Evolutionary conservation across 148 eudicot genomes (phyloP).

Genomic region (Salicornia ramosissima): DNA sequence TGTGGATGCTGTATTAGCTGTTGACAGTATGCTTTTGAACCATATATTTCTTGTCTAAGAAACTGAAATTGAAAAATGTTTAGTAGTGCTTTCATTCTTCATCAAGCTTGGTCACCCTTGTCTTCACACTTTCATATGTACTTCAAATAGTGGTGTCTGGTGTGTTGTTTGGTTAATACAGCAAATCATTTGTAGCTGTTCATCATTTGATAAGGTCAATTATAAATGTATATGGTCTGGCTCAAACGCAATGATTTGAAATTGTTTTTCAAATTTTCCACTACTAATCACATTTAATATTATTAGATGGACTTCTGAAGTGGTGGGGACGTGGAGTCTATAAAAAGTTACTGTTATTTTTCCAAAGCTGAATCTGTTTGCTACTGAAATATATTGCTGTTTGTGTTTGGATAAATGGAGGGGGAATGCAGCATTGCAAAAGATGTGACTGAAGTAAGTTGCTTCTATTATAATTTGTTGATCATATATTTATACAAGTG

Average conservation of each 20-base stretch:
- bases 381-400: constrained; percentile 8
- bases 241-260: background rate
- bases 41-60: too few relatives aligned
- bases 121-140: background rate
- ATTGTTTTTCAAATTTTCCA: background rate
- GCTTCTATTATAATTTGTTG: background rate
- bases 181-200: background rate
- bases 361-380: background rate
- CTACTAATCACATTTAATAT: background rate
- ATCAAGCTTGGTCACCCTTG: background rate
- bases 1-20: too few relatives aligned
- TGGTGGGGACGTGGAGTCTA: background rate
- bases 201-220: background rate
- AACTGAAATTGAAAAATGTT: background rate
- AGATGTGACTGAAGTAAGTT: constrained; percentile 35
- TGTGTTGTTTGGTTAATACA: too few relatives aligned
- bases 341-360: too few relatives aligned
- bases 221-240: background rate
- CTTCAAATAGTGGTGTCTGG: background rate
- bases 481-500: background rate
- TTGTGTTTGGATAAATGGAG: constrained; percentile 25
- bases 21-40: too few relatives aligned
- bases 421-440: constrained; percentile 29
- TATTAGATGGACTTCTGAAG: background rate
- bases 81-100: too few relatives aligned